Evolutionary conservation across 2,329 filamentous ascomycete species (phyloP).

Genomic region (Xylariales sp.): DNA sequence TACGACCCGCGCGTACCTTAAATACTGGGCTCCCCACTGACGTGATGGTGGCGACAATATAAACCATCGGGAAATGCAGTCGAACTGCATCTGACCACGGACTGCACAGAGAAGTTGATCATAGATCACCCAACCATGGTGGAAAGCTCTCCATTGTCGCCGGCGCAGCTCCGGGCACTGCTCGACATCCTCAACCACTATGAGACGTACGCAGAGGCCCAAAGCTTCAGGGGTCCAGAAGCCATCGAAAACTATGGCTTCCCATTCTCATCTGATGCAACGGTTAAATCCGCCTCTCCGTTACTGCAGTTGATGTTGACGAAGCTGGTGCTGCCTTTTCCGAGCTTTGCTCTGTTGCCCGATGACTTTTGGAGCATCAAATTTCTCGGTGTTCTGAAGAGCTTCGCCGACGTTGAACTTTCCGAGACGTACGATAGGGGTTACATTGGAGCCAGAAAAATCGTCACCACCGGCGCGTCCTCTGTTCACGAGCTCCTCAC

Average conservation of each 20-base stretch:
- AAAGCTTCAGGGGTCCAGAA: slow-evolving; percentile 62
- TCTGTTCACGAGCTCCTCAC: slow-evolving; percentile 66
- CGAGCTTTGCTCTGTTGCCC: slow-evolving; percentile 60
- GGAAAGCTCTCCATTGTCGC: slow-evolving; percentile 16
- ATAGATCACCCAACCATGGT: no score
- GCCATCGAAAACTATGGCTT: slow-evolving; percentile 65
- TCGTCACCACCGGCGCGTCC: slow-evolving; percentile 66
- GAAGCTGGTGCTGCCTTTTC: slow-evolving; percentile 60
- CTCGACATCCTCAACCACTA: slow-evolving; percentile 57
- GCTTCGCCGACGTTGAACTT: slow-evolving; percentile 63
- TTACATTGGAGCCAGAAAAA: slow-evolving; percentile 68
- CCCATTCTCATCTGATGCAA: slow-evolving; percentile 48
- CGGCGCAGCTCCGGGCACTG: slow-evolving; percentile 45
- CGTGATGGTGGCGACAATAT: no score
- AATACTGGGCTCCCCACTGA: no score
- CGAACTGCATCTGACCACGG: no score
- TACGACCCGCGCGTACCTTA: no score
- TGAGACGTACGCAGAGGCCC: slow-evolving; percentile 63
- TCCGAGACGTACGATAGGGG: slow-evolving; percentile 83
- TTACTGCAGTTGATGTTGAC: slow-evolving; percentile 65
- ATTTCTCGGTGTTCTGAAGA: slow-evolving; percentile 54
- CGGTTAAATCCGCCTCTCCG: slow-evolving; percentile 48
- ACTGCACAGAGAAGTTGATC: no score
- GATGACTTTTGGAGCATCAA: slow-evolving; percentile 62
- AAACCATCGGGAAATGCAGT: no score